Evolutionary conservation across 2,329 filamentous ascomycete genomes (phyloP).

Genomic region (Chaetomium olivaceum): DNA sequence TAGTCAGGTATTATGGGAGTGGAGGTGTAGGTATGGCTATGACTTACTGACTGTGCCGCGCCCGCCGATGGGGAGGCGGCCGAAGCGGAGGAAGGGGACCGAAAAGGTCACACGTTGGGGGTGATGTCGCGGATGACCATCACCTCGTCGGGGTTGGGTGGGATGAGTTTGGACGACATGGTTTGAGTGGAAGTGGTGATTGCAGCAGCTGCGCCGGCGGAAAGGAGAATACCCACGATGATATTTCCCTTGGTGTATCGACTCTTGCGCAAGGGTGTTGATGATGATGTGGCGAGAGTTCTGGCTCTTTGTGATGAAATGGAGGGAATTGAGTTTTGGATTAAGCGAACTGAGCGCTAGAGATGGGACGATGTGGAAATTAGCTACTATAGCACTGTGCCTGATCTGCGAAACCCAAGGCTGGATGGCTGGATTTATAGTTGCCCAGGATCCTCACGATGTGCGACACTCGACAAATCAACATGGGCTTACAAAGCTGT

Average conservation of each 20-base stretch:
- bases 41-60: conserved; percentile 76
- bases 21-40: not conserved
- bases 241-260: not conserved
- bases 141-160: conserved; percentile 71
- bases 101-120: conserved; percentile 77
- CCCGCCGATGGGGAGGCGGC: conserved; percentile 78
- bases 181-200: conserved; percentile 63
- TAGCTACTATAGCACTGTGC: not conserved
- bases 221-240: not conserved
- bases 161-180: conserved; percentile 67
- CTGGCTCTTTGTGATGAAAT: not conserved
- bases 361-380: not conserved
- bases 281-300: not conserved
- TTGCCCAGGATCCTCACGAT: not conserved
- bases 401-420: too few relatives aligned
- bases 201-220: conserved; percentile 26
- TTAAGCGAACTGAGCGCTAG: conserved; percentile 1
- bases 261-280: not conserved
- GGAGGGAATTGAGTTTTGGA: not conserved
- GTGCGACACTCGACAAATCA: not conserved
- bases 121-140: conserved; percentile 90
- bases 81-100: conserved; percentile 81
- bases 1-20: not conserved
- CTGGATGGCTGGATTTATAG: not conserved
- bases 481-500: conserved; percentile 15